Base-by-base conservation (phyloP, 352 stramenopile species). In the Phytophthora sojae region DNA sequence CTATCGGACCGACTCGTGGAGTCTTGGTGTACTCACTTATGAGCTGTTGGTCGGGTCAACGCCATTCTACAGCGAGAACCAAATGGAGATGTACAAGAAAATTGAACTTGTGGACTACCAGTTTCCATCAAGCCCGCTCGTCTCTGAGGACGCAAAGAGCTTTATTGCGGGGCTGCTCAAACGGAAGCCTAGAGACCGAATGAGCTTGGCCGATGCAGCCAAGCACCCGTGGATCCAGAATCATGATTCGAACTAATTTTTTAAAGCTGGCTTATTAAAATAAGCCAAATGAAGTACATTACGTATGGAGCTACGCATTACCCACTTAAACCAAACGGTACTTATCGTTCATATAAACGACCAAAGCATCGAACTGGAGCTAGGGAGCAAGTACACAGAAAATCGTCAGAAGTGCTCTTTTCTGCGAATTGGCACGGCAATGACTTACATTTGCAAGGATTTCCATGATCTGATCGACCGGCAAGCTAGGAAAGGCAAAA, bases 51-150 rank as follows among this genome's bases (percentile, higher is more conserved):
- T 94, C 42, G 90, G 90, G 11, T 60, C 68, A 19, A 91, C 90
- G 32, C 90, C 90, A n/a, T 97, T 97, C 57, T 80, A 90, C 55
- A 84, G 80, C 37, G 84, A 91, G 52, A 93, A 93, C 39, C 81
- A 92, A 69, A 82, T 89, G 73, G 88, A 95, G 30, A 93, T 93
- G 88, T 93, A 91, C 75, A 90, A 90, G 76, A 80, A 81, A 53
- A 93, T 93, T 59, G 73, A 85, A 56, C 65, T 75, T 17, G 79
- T 83, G 7, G 76, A 91, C 15, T 93, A 90, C 61, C 45, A 75
- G 15, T 95, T 93, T 35, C 85, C 88, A 4, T 61, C 69, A 21
- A 77, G 57, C 17, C 82, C 79, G 8, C 54, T 52, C n/a, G 56
- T 95, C 44, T 92, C 84, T 8, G 71, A 81, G 6, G 74, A 50